phyloP scores from a whole-genome alignment of 371 early-diverging fungal species.

The Nosema bombycis region DNA sequence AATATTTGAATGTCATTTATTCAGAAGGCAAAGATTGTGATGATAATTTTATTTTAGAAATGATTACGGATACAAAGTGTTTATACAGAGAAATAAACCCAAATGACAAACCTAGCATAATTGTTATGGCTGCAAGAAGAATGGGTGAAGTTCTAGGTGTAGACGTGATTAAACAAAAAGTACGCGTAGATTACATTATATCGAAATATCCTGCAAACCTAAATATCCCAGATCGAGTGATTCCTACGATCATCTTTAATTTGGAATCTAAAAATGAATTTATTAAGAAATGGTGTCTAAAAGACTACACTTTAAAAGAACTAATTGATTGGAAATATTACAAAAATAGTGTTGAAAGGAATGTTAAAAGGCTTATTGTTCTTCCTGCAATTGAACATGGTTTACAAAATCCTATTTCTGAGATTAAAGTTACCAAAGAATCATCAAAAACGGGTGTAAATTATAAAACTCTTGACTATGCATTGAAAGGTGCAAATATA shows the following conservation, averaged over 20 bases:
- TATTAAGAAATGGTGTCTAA: slow-evolving; percentile 78
- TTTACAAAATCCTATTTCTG: slow-evolving; percentile 80
- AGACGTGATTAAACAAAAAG: slow-evolving; percentile 80
- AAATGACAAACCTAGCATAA: slow-evolving; percentile 81
- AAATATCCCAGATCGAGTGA: slow-evolving; percentile 86
- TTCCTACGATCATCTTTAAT: slow-evolving; percentile 88
- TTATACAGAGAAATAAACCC: slow-evolving; percentile 87
- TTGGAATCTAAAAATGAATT: slow-evolving; percentile 76
- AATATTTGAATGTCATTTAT: slow-evolving; percentile 86
- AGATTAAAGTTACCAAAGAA: slow-evolving; percentile 85
- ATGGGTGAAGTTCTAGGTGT: slow-evolving; percentile 82
- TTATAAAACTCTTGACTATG: not conserved
- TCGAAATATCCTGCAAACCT: slow-evolving; percentile 74
- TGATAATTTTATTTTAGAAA: slow-evolving; percentile 83
- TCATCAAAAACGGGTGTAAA: not conserved
- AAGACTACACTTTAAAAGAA: slow-evolving; percentile 72
- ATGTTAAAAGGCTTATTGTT: slow-evolving; percentile 89
- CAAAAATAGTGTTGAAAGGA: slow-evolving; percentile 81
- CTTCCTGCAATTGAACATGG: slow-evolving; percentile 96
- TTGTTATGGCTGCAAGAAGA: slow-evolving; percentile 85
- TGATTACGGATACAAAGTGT: slow-evolving; percentile 90
- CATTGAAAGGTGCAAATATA: slow-evolving; percentile 24
- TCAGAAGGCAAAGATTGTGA: slow-evolving; percentile 74
- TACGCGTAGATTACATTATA: slow-evolving; percentile 91
- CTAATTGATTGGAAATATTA: slow-evolving; percentile 98